Evolutionary conservation across 1,284 basidiomycete genomes (phyloP).

Genomic region (Cryptococcus maquisensis): DNA sequence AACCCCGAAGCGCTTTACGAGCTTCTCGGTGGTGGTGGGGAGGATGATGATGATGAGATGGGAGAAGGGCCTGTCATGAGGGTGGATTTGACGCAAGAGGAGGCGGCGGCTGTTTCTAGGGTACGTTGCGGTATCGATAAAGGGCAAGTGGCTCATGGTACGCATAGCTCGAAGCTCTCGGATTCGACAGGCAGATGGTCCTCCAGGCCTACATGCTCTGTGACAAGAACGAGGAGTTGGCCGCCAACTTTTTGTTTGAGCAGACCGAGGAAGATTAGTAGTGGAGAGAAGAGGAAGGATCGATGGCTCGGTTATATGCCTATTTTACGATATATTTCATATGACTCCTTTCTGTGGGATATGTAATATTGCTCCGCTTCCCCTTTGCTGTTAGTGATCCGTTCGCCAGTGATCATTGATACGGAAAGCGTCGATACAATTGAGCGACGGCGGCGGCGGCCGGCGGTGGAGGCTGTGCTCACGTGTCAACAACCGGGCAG

Average conservation of each 20-base stretch:
- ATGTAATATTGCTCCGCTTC: no score
- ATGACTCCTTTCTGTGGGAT: no score
- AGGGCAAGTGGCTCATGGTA: background rate
- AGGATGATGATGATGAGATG: slow-evolving; percentile 50
- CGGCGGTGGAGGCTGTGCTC: no score
- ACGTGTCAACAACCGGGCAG: no score
- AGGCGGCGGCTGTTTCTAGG: slow-evolving; percentile 77
- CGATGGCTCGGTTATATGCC: background rate
- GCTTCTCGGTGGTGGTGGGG: slow-evolving; percentile 53
- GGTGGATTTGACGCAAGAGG: slow-evolving; percentile 67
- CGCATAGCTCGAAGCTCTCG: slow-evolving; percentile 70
- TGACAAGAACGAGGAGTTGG: slow-evolving; percentile 91
- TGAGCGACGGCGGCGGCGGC: no score
- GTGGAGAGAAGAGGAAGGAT: background rate
- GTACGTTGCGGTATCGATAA: slow-evolving; percentile 53
- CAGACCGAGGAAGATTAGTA: slow-evolving; percentile 58
- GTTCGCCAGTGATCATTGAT: no score
- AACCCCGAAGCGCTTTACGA: slow-evolving; percentile 69
- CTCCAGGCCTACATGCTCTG: slow-evolving; percentile 85
- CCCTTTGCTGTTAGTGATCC: no score
- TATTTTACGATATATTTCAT: no score
- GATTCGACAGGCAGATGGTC: slow-evolving; percentile 72
- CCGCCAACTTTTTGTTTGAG: slow-evolving; percentile 87
- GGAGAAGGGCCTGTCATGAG: slow-evolving; percentile 65
- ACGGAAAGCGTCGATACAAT: no score